phyloP scores from a whole-genome alignment of 129 eudicot species.

The Flaveria trinervia region DNA sequence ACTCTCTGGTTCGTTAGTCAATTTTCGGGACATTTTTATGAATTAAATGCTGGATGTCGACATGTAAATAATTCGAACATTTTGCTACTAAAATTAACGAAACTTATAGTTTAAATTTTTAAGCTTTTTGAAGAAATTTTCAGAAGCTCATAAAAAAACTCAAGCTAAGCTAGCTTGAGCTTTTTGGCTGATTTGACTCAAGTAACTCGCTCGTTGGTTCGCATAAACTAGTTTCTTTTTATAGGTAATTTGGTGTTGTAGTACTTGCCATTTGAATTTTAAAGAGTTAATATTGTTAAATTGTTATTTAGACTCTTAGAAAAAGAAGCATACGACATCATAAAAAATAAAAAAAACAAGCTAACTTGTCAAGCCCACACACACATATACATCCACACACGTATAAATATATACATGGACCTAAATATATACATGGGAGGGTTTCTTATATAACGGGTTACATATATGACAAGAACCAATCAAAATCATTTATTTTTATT shows the following conservation, averaged over 20 bases:
- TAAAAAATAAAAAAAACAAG: not conserved
- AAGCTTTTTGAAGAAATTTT: no score
- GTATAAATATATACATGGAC: no score
- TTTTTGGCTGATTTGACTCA: not conserved
- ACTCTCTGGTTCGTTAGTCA: no score
- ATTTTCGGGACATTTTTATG: not conserved
- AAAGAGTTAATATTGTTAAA: not conserved
- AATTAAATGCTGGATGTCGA: not conserved
- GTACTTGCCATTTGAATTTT: not conserved
- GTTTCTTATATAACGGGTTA: no score
- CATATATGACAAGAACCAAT: no score
- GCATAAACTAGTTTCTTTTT: not conserved
- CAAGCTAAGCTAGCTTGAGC: not conserved
- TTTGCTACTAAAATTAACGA: not conserved
- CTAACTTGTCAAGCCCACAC: not conserved
- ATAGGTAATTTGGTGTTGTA: not conserved
- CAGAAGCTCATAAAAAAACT: not conserved
- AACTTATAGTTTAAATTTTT: no score
- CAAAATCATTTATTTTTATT: no score
- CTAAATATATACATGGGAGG: no score
- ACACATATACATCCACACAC: no score
- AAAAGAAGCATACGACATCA: not conserved
- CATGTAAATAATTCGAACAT: not conserved
- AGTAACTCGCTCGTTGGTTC: not conserved
- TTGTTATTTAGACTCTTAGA: not conserved